Evolutionary conservation across 2,329 filamentous ascomycete genomes (phyloP), one percentile per base, ranked within the genome.

Genomic region (Zasmidium citrigriseum): DNA sequence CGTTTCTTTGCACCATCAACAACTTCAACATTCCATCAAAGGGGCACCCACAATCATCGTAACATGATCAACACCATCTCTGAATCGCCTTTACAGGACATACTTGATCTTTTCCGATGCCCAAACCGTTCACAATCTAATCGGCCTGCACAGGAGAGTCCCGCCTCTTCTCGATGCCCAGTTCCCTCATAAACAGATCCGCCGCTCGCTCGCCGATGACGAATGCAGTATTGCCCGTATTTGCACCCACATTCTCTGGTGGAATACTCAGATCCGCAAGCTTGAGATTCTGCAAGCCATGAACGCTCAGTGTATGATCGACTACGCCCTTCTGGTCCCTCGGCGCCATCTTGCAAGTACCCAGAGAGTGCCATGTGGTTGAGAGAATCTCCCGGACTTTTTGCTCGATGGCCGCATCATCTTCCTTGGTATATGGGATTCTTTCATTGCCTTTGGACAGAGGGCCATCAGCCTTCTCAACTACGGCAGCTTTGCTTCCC

Each of bases 211-310:
- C 76, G 1, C 75, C 76, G 24, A 78, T 68, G 12, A 72, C 72
- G 54, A 80, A 67, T 1, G 78, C 78, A 1, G 77, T 79, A 41
- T 79, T 78, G 54, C 78, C 77, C 1, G 78, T 80, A 59, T 81
- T 80, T 0, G 74, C 77, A 2, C 74, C 78, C 3, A 81, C 76
- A 58, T 78, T 78, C 58, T 73, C 67, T 1, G 77, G 76, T 4
- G 72, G 70, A 3, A 77, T 72, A 60, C 67, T 72, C 63, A 81
- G 51, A 72, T 81, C 79, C 9, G 73, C 76, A 55, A 80, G 61
- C 68, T 80, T 80, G 60, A 78, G 62, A 1, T 72, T 72, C 48
- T 60, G 57, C 18, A 73, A 68, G 12, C 76, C 76, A 67, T 78
- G 73, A 9, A 78, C 76, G 56, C 70, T 74, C 54, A 78, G 62